Conservation (phyloP, 208 protist species). For the Leishmania gerbilli region DNA sequence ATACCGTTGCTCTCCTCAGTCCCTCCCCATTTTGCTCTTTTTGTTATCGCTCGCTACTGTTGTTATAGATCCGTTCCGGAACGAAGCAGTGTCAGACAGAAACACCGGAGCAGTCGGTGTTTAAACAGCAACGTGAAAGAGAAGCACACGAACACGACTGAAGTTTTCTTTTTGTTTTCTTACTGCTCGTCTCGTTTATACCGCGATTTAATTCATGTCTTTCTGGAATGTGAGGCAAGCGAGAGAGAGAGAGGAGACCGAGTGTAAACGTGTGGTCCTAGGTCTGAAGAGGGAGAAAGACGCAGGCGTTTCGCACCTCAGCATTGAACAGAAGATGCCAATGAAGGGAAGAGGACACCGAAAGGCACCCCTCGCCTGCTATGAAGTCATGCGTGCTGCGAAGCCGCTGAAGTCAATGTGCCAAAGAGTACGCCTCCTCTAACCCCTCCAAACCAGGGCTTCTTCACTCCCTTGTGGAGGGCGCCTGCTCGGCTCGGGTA, state of each 20-base stretch:
- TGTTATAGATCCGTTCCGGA: neutral
- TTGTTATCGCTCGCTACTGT: neutral
- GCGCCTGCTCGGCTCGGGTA: neutral
- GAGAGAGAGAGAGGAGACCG: neutral
- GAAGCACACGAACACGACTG: neutral
- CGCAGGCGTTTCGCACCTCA: neutral
- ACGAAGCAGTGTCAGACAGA: neutral
- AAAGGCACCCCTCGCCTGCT: neutral
- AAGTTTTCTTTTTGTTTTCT: neutral
- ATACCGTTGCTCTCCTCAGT: neutral
- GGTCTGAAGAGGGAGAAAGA: neutral
- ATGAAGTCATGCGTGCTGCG: neutral
- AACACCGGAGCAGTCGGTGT: neutral
- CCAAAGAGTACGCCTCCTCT: neutral
- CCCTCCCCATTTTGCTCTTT: conserved; percentile 4
- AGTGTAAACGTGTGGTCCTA: neutral
- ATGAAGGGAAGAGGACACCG: neutral
- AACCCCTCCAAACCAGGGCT: neutral
- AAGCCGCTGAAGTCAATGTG: neutral
- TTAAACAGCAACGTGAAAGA: conserved; percentile 9
- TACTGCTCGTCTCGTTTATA: neutral
- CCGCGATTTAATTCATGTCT: neutral
- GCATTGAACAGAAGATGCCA: neutral
- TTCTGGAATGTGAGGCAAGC: neutral
- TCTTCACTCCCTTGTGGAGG: neutral